Conservation (phyloP, 306 rosid species). For the Vicia faba region DNA sequence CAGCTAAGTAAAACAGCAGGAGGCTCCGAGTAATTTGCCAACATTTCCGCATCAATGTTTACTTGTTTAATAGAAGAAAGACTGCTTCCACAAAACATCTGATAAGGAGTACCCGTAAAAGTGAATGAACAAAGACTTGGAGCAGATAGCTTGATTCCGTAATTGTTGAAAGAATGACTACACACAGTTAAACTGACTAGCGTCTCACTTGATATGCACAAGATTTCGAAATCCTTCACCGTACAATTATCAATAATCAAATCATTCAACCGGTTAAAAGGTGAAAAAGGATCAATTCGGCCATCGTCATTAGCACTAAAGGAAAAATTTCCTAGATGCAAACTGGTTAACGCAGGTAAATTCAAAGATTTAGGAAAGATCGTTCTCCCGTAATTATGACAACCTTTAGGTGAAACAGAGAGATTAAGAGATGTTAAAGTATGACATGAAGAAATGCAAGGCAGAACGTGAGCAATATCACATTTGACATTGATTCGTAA, state of each 20-base stretch:
- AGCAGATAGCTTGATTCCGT: not conserved
- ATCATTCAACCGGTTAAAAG: not conserved
- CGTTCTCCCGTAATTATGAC: not conserved
- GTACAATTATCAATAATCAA: not conserved
- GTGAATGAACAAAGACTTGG: not conserved
- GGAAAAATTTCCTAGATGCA: not conserved
- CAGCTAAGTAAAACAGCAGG: not conserved
- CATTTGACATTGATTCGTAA: not conserved
- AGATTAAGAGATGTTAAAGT: constrained; percentile 32
- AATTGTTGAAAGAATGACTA: not conserved
- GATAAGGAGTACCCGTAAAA: not conserved
- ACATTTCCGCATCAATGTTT: not conserved
- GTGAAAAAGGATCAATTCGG: not conserved
- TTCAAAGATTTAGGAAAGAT: constrained; percentile 4
- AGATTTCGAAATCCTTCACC: not conserved
- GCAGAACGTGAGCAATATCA: constrained; percentile 9
- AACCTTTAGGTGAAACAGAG: not conserved
- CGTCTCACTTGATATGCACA: not conserved
- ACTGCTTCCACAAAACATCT: not conserved
- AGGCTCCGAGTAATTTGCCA: not conserved
- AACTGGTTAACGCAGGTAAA: not conserved
- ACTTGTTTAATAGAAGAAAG: constrained; percentile 13
- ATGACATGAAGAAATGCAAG: not conserved
- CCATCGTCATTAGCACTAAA: not conserved
- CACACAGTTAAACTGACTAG: constrained; percentile 8